Conservation (phyloP, 208 protist species). For the Leishmania lainsoni region DNA sequence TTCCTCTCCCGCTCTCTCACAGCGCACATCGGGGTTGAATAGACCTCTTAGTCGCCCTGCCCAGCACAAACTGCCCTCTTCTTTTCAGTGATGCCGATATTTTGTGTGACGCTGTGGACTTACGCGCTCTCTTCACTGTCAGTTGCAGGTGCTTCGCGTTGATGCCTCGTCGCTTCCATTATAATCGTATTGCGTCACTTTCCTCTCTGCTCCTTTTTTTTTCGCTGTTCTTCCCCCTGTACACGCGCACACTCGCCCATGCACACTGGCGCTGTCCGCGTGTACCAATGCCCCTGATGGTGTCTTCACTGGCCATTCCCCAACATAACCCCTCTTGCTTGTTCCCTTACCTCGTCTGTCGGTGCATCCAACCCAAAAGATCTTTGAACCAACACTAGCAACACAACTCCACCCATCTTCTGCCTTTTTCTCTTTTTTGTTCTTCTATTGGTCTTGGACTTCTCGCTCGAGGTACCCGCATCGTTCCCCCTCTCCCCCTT, state of each 20-base stretch:
- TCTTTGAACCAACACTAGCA: constrained; percentile 3
- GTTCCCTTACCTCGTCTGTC: constrained; percentile 11
- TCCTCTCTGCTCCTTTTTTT: background rate
- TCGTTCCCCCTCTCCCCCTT: background rate
- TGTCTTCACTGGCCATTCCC: background rate
- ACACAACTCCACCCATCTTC: background rate
- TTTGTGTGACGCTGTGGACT: too few species aligned
- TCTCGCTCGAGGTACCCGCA: background rate
- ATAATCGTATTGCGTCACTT: background rate
- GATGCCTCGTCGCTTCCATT: background rate
- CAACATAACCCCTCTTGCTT: constrained; percentile 12
- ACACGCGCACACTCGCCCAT: background rate
- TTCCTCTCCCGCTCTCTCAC: background rate
- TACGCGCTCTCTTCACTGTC: background rate
- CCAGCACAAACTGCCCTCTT: background rate
- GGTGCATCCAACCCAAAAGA: background rate
- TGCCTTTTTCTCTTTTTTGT: constrained; percentile 6
- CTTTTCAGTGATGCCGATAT: too few species aligned
- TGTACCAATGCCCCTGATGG: background rate
- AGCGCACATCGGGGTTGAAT: background rate
- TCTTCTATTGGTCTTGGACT: constrained; percentile 16
- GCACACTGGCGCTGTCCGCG: background rate
- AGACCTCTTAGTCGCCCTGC: background rate
- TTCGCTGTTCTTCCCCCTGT: background rate
- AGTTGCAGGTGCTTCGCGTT: background rate